phyloP scores from a whole-genome alignment of 345 rosid species.

The Hevea brasiliensis region DNA sequence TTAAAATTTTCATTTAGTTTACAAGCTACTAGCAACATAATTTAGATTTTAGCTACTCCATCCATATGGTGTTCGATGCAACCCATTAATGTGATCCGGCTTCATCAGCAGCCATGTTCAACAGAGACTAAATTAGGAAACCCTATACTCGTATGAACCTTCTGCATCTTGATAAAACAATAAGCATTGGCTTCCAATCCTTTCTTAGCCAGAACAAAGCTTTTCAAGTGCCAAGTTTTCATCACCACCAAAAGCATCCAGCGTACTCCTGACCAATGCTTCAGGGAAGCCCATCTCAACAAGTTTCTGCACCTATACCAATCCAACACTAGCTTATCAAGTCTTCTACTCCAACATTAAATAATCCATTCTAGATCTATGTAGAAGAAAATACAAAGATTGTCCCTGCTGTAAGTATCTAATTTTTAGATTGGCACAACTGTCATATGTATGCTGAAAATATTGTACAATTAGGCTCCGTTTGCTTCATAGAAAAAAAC shows the following conservation, averaged over 20 bases:
- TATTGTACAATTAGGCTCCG: neutral
- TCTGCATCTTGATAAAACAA: constrained; percentile 6
- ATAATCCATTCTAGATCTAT: neutral
- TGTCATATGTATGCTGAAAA: neutral
- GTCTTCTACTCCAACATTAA: neutral
- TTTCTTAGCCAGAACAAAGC: constrained; percentile 59
- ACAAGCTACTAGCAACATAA: neutral
- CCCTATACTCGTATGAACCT: constrained; percentile 4
- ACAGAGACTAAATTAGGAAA: neutral
- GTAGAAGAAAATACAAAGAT: neutral
- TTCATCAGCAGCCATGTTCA: neutral
- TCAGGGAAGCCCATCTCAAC: constrained; percentile 97
- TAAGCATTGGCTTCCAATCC: neutral
- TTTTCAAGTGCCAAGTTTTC: constrained; percentile 94
- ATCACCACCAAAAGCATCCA: constrained; percentile 87
- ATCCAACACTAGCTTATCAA: constrained; percentile 16
- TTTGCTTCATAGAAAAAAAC: no score
- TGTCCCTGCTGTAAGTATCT: neutral
- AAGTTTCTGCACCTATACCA: constrained; percentile 70
- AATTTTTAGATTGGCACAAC: neutral
- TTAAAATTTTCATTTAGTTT: neutral
- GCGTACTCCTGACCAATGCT: constrained; percentile 67
- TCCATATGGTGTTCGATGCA: neutral
- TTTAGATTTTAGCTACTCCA: neutral
- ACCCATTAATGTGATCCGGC: neutral